Percentiles rank a stretch among this genome's conserved stretches.
Evolutionary conservation across 1,284 basidiomycete species (phyloP).

Genomic region (Apiotrichum gracile): DNA sequence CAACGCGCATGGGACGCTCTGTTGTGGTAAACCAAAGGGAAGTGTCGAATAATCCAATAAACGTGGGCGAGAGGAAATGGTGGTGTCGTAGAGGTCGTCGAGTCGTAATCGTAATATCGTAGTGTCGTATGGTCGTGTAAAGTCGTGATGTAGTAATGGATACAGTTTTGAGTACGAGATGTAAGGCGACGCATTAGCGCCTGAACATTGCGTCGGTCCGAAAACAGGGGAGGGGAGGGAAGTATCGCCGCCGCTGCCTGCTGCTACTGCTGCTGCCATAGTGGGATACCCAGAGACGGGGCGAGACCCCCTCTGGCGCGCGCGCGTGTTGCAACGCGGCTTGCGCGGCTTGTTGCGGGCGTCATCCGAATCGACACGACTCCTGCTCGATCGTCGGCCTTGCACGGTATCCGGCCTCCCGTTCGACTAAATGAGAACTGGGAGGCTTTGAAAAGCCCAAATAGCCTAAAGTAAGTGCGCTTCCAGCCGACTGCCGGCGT

Average conservation of each 20-base stretch:
- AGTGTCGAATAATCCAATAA: slow-evolving; percentile 33
- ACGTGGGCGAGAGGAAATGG: background rate
- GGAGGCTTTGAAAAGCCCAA: too few relatives aligned
- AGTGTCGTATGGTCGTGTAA: background rate
- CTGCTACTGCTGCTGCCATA: background rate
- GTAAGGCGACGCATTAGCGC: slow-evolving; percentile 13
- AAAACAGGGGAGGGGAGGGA: slow-evolving; percentile 5
- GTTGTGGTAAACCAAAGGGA: slow-evolving; percentile 35
- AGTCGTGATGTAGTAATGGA: background rate
- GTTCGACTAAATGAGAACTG: background rate
- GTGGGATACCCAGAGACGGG: background rate
- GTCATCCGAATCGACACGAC: slow-evolving; percentile 2
- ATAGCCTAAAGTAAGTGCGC: background rate
- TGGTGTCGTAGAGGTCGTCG: background rate
- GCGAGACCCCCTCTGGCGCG: background rate
- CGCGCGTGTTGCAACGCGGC: background rate
- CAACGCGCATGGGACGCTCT: slow-evolving; percentile 98
- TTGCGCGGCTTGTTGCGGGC: background rate
- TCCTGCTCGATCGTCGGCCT: background rate
- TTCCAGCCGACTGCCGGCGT: background rate
- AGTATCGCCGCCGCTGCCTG: slow-evolving; percentile 8
- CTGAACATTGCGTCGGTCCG: slow-evolving; percentile 2
- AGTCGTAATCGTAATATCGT: background rate
- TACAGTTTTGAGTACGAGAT: background rate
- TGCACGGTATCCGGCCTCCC: background rate